A percentile compares a stretch with the other conserved stretches of the same genome.
These are phyloP conservation scores for Plenodomus lindquistii DNA, from an alignment of 2,329 filamentous ascomycete genomes.

Conservation along the genomic window DNA sequence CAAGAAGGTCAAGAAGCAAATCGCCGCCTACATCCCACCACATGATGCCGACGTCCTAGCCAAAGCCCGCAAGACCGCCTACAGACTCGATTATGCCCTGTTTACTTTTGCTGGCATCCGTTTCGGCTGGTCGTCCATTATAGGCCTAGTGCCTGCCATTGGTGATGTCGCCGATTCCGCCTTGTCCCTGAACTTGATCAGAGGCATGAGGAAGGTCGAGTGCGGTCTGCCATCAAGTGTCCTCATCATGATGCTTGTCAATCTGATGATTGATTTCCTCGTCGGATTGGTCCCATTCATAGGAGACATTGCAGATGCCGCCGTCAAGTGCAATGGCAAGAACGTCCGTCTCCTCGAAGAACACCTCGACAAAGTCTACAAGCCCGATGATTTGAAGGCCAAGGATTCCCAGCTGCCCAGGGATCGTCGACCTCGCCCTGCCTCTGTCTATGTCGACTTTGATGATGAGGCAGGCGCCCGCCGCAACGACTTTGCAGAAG, in stretches of 20 bases:
- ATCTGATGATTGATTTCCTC: conserved; percentile 74
- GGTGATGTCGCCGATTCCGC: conserved; percentile 52
- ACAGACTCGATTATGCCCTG: conserved; percentile 80
- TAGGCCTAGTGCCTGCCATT: conserved; percentile 81
- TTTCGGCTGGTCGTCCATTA: conserved; percentile 87
- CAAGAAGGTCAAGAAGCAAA: conserved; percentile 83
- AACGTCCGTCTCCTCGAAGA: conserved; percentile 73
- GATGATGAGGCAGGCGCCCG: conserved; percentile 44
- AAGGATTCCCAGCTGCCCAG: conserved; percentile 21
- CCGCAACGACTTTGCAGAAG: conserved; percentile 23
- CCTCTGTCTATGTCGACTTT: conserved; percentile 53
- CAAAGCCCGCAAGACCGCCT: conserved; percentile 82
- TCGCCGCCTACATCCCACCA: conserved; percentile 79
- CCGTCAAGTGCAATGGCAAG: conserved; percentile 75
- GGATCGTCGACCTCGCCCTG: conserved; percentile 44
- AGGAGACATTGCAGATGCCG: conserved; percentile 74
- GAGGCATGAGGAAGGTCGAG: conserved; percentile 72
- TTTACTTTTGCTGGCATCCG: conserved; percentile 80
- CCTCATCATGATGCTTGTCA: conserved; percentile 74
- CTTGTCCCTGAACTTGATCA: conserved; percentile 67
- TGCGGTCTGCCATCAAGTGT: conserved; percentile 70
- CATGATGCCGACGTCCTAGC: conserved; percentile 83
- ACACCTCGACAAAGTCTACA: conserved; percentile 69
- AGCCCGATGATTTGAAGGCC: conserved; percentile 43
- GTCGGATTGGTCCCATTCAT: conserved; percentile 75